Percentiles rank a stretch among this genome's conserved stretches.
These are phyloP conservation scores for Hirschfeldia incana DNA, from an alignment of 345 rosid genomes.

Conservation along the genomic window DNA sequence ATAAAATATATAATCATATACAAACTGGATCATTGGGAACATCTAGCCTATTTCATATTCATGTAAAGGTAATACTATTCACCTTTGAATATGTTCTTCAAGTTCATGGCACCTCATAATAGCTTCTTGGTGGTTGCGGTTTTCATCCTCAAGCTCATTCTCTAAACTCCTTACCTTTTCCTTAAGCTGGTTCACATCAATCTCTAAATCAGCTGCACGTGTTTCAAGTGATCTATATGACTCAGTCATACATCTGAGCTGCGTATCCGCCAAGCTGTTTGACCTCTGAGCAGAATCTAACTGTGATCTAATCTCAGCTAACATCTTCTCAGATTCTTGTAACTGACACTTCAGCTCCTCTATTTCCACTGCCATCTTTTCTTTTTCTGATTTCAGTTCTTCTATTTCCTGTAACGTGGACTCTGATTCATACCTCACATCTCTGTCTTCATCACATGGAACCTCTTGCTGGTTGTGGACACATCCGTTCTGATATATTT, in stretches of 20 bases:
- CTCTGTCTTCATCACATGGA: conserved; percentile 67
- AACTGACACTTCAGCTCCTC: conserved; percentile 61
- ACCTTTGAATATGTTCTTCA: conserved; percentile 73
- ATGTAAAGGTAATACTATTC: conserved; percentile 11
- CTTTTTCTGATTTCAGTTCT: conserved; percentile 74
- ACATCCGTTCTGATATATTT: conserved; percentile 58
- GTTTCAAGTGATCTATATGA: conserved; percentile 88
- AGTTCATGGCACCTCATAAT: conserved; percentile 70
- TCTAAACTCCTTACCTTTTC: conserved; percentile 52
- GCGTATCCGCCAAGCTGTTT: conserved; percentile 84
- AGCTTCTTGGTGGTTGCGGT: conserved; percentile 52
- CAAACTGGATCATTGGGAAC: neutral
- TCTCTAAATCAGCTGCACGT: conserved; percentile 68
- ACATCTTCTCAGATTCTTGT: conserved; percentile 73
- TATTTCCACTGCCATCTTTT: conserved; percentile 54
- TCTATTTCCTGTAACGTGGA: conserved; percentile 55
- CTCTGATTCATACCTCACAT: conserved; percentile 46
- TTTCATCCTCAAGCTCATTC: conserved; percentile 71
- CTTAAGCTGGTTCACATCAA: conserved; percentile 65
- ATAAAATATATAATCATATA: neutral
- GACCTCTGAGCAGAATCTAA: conserved; percentile 66
- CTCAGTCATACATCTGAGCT: conserved; percentile 93
- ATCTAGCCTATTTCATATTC: neutral
- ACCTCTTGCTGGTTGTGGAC: conserved; percentile 60
- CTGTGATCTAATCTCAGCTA: conserved; percentile 70